Percentiles rank a stretch among this genome's conserved stretches.
Evolutionary conservation across 1,139 yeast species (phyloP).

Genomic region (Candida sanyaensis): DNA sequence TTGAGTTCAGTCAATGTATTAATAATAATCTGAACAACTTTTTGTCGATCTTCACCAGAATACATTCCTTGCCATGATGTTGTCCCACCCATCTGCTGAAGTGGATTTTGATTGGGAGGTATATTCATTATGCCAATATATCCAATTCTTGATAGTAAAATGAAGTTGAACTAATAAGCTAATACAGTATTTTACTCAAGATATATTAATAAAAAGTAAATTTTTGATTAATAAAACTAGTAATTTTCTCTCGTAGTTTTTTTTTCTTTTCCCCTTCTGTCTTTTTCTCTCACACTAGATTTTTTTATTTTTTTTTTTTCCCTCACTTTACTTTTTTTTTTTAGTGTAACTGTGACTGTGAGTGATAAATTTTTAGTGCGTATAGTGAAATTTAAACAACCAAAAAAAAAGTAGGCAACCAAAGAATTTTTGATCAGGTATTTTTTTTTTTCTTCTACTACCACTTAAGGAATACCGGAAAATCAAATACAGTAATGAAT

Average conservation of each 20-base stretch:
- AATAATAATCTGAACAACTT: slow-evolving; percentile 42
- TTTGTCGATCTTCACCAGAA: slow-evolving; percentile 43
- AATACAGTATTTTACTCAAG: too few species aligned
- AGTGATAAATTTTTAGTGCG: too few species aligned
- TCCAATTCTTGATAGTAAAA: too few species aligned
- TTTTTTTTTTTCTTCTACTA: background rate
- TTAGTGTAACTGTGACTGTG: too few species aligned
- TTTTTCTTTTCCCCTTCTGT: background rate
- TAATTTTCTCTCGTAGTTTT: background rate
- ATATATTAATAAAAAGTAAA: too few species aligned
- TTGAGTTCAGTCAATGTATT: slow-evolving; percentile 43
- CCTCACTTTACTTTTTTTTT: background rate
- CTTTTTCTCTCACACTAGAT: background rate
- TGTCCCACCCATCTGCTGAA: slow-evolving; percentile 6
- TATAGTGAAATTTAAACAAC: too few species aligned
- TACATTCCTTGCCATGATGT: slow-evolving; percentile 40
- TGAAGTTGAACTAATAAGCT: too few species aligned
- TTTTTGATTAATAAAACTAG: too few species aligned
- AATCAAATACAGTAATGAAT: too few species aligned
- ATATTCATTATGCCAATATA: slow-evolving; percentile 7
- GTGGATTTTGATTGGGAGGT: slow-evolving; percentile 5
- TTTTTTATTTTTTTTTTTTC: background rate
- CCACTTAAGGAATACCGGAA: too few species aligned
- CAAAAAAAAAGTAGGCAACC: too few species aligned
- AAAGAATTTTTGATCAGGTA: background rate